phyloP scores from a whole-genome alignment of 208 protist genomes.

The Tritrichomonas musculus region DNA sequence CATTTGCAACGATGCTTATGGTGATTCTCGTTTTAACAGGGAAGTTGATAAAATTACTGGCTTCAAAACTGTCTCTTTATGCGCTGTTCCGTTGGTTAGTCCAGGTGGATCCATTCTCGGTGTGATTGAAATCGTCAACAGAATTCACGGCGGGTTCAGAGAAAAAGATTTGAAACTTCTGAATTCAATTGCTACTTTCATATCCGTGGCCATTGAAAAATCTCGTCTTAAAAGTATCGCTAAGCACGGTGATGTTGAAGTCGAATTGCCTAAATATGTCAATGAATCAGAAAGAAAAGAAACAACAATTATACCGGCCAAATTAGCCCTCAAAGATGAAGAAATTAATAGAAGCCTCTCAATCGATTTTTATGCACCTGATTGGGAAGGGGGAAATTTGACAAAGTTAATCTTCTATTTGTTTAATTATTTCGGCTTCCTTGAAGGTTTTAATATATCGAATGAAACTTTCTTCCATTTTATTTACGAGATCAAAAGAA shows the following conservation, averaged over 20 bases:
- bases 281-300: neutral
- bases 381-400: neutral
- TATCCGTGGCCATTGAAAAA: neutral
- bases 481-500: neutral
- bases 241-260: neutral
- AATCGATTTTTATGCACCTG: neutral
- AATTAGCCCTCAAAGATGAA: neutral
- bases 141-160: neutral
- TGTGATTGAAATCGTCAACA: neutral
- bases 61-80: neutral
- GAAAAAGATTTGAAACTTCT: neutral
- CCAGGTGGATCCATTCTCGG: neutral
- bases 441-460: slow-evolving; percentile 30
- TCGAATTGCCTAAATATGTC: neutral
- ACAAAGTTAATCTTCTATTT: neutral
- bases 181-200: neutral
- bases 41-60: neutral
- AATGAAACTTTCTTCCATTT: neutral
- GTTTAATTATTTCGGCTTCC: slow-evolving; percentile 34
- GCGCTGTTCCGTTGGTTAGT: neutral
- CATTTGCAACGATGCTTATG: neutral
- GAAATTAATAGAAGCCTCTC: neutral
- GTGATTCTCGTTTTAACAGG: neutral
- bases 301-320: neutral
- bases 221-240: neutral